These are phyloP conservation scores for Lanmaoa rubissima DNA, from an alignment of 768 basidiomycete genomes.

Conservation along the genomic window DNA sequence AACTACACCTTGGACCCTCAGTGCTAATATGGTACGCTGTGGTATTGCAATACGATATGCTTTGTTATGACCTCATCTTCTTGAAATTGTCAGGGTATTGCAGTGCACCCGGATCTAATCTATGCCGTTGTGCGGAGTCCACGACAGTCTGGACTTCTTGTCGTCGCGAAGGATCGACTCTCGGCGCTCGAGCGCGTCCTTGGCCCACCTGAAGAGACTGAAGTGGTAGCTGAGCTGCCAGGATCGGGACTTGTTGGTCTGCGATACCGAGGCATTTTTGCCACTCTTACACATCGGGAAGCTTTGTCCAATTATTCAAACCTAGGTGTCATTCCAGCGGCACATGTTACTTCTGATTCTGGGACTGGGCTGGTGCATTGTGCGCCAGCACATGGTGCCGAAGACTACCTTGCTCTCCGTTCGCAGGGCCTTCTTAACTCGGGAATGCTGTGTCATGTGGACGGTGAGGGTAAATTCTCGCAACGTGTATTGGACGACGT, in stretches of 20 bases:
- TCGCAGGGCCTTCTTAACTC: slow-evolving; percentile 47
- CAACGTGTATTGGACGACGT: slow-evolving; percentile 55
- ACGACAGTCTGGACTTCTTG: slow-evolving; percentile 31
- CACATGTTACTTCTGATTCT: slow-evolving; percentile 81
- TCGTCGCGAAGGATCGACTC: slow-evolving; percentile 55
- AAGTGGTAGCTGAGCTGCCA: slow-evolving; percentile 20
- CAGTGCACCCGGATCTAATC: slow-evolving; percentile 69
- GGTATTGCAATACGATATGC: neutral
- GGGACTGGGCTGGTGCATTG: slow-evolving; percentile 96
- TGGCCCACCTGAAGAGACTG: slow-evolving; percentile 21
- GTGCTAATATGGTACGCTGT: slow-evolving; percentile 82
- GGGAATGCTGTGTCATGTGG: slow-evolving; percentile 77
- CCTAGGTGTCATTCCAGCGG: slow-evolving; percentile 59
- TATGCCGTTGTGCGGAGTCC: slow-evolving; percentile 54
- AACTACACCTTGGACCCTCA: slow-evolving; percentile 96
- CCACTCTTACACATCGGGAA: slow-evolving; percentile 19
- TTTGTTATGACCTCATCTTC: neutral
- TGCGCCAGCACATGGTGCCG: slow-evolving; percentile 91
- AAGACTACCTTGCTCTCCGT: slow-evolving; percentile 85
- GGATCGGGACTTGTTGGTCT: slow-evolving; percentile 55
- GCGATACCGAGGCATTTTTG: slow-evolving; percentile 63
- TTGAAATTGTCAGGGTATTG: slow-evolving; percentile 67
- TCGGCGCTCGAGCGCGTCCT: slow-evolving; percentile 31
- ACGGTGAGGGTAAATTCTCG: slow-evolving; percentile 71
- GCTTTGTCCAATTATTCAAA: neutral